A percentile compares a stretch with the other conserved stretches of the same genome.
Conservation (phyloP, 208 protist genomes). For the Trypanosoma conorhini region DNA sequence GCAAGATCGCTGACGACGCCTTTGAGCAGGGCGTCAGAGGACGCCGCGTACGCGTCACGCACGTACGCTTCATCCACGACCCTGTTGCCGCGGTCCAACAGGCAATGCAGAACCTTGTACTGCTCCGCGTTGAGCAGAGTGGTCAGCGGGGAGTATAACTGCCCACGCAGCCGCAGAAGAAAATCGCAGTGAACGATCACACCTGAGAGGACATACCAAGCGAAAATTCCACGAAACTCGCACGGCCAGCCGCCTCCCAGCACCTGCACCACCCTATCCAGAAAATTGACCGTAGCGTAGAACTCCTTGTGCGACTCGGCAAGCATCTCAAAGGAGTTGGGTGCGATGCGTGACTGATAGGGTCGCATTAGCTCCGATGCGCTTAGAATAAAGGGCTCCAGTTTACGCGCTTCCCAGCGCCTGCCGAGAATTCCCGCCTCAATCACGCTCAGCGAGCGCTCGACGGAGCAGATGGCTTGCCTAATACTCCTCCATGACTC, state of each 20-base stretch:
- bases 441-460: constrained; percentile 42
- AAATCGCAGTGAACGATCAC: constrained; percentile 29
- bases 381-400: constrained; percentile 51
- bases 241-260: constrained; percentile 69
- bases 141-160: constrained; percentile 32
- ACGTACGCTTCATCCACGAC: constrained; percentile 11
- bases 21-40: constrained; percentile 29
- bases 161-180: constrained; percentile 30
- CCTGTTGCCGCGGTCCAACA: constrained; percentile 23
- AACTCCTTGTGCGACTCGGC: constrained; percentile 58
- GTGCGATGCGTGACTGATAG: constrained; percentile 53
- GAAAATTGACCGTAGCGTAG: constrained; percentile 63
- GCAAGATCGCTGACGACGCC: constrained; percentile 11
- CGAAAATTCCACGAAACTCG: constrained; percentile 58
- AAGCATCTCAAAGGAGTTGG: constrained; percentile 64
- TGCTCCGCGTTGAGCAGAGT: constrained; percentile 45
- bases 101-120: constrained; percentile 32
- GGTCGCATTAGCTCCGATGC: constrained; percentile 39
- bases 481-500: constrained; percentile 58
- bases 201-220: constrained; percentile 50
- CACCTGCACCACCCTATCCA: constrained; percentile 55
- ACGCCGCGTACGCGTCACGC: neutral
- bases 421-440: constrained; percentile 65
- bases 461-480: constrained; percentile 36
- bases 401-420: constrained; percentile 40